Evolutionary conservation across 148 eudicot genomes (phyloP).

Genomic region (Rhododendron kiyosumense): DNA sequence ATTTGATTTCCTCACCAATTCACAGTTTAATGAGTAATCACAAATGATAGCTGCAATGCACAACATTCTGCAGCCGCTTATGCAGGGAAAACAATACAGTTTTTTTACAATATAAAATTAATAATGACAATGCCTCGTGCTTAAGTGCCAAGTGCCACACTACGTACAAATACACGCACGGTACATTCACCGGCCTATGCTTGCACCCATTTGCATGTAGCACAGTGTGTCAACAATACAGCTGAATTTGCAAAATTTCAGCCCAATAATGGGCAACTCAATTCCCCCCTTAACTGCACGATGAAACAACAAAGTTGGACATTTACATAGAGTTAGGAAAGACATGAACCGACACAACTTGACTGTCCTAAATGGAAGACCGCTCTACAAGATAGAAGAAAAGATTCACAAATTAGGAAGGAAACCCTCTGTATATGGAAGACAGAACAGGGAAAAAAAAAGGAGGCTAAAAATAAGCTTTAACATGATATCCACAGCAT

Average conservation of each 20-base stretch:
- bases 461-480: not conserved
- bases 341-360: not conserved
- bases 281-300: not conserved
- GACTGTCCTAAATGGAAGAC: not conserved
- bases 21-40: not conserved
- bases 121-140: not conserved
- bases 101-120: too few relatives aligned
- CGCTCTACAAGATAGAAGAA: not conserved
- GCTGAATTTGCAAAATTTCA: not conserved
- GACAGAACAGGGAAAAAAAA: not conserved
- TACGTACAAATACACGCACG: not conserved
- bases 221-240: not conserved
- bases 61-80: not conserved
- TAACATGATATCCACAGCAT: not conserved
- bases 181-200: not conserved
- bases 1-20: not conserved
- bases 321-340: not conserved
- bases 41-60: not conserved
- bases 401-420: not conserved
- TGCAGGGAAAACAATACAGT: not conserved
- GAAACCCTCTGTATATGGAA: not conserved
- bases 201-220: not conserved
- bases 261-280: not conserved
- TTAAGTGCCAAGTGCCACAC: not conserved
- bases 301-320: not conserved